Evolutionary conservation across 1,284 basidiomycete species (phyloP), one percentile per base, ranked within the genome.

Genomic region (Mycena sp.): DNA sequence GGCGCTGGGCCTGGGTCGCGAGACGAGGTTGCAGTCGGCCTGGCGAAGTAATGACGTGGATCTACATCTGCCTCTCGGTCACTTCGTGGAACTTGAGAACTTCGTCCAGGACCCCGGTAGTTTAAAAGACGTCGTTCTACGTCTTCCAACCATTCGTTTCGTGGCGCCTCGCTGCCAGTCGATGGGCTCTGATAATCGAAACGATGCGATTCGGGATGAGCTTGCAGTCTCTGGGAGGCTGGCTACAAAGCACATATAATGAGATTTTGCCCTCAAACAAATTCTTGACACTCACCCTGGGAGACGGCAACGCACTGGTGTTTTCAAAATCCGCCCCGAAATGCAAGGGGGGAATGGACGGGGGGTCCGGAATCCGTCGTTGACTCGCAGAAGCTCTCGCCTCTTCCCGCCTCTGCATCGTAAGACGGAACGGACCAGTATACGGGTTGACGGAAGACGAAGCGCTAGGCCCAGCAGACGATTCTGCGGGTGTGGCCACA

Each of bases 351-450:
- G 65, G 65, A 26, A 67, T 67, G 9, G 65, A 60, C 9, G 65
- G 65, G 10, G 65, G 61, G 6, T 67, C 65, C 11, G 60, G 65
- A 11, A 55, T 30, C 6, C 53, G 60, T 30, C 62, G 56, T 28
- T 38, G 58, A 17, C n/a, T 38, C 21, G 35, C 46, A 38, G 52
- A 41, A 4, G 23, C 23, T 35, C 35, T 19, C 58, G 43, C 5
- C 64, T 67, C 65, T 26, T 61, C 58, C 10, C 58, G 58, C 32
- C 65, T 52, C 29, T 64, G 65, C 58, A 67, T 64, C 6, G 65
- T 67, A 12, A 61, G 55, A 29, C 65, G 58, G 55, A 67, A 67
- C 1, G 62, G 61, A 9, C 64, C 64, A n/a, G 64, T 63, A 30
- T 56, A 66, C 6, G 45, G 40, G 28, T 45, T 51, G 35, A 12